Conservation (phyloP, 108 stramenopile species). For the Fragilaria radians region DNA sequence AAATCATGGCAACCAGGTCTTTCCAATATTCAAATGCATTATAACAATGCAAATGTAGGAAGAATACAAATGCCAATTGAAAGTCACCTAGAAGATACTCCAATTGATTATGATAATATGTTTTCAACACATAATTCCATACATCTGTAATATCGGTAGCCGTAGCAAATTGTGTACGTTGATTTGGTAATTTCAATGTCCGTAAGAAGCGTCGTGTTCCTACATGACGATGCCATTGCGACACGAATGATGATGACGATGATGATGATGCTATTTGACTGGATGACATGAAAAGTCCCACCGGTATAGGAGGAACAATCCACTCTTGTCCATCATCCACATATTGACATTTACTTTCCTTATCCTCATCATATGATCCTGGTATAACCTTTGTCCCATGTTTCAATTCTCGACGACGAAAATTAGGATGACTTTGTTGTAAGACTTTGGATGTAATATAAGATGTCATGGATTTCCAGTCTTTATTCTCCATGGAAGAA, state of each 20-base stretch:
- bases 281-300: too few relatives aligned
- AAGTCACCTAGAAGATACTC: constrained; percentile 62
- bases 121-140: constrained; percentile 27
- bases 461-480: too few relatives aligned
- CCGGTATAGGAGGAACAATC: constrained; percentile 63
- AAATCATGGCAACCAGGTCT: constrained; percentile 43
- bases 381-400: constrained; percentile 62
- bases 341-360: background rate
- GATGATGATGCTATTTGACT: constrained; percentile 25
- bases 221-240: constrained; percentile 30
- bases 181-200: constrained; percentile 28
- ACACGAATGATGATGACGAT: constrained; percentile 1
- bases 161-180: constrained; percentile 42
- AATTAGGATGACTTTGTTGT: too few relatives aligned
- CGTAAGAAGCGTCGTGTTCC: constrained; percentile 60
- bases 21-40: constrained; percentile 77
- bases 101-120: constrained; percentile 31
- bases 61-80: constrained; percentile 61
- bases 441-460: too few relatives aligned
- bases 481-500: too few relatives aligned
- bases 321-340: constrained; percentile 39
- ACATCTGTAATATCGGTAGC: constrained; percentile 17
- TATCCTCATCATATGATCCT: constrained; percentile 34
- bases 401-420: constrained; percentile 11
- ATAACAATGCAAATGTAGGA: constrained; percentile 67